These are phyloP conservation scores for Penstemon newberryi DNA, from an alignment of 257 asterid genomes.

Conservation along the genomic window DNA sequence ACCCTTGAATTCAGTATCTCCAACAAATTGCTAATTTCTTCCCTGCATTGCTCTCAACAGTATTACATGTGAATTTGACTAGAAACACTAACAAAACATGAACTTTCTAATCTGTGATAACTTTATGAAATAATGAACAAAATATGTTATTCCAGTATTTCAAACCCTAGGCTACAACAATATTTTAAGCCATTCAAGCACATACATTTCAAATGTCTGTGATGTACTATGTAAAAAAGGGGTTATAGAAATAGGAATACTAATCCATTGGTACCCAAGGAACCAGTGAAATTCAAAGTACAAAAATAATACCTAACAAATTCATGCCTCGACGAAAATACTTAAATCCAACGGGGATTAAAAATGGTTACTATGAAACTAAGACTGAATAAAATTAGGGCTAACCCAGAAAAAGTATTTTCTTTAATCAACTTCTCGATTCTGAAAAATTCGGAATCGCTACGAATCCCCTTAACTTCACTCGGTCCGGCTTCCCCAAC, in stretches of 20 bases:
- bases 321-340: background rate
- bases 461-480: background rate
- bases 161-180: background rate
- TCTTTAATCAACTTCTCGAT: conserved; percentile 13
- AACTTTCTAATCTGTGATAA: too few species aligned
- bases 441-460: background rate
- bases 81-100: too few species aligned
- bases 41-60: background rate
- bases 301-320: background rate
- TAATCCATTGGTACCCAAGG: background rate
- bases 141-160: background rate
- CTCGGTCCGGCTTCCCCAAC: conserved; percentile 10
- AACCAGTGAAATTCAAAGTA: background rate
- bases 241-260: background rate
- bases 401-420: conserved; percentile 9
- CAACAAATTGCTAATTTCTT: background rate
- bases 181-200: background rate
- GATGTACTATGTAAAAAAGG: too few species aligned
- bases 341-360: too few species aligned
- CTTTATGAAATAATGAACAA: too few species aligned
- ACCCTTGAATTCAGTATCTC: conserved; percentile 10
- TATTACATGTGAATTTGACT: background rate
- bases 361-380: background rate
- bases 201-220: too few species aligned
- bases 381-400: conserved; percentile 4